phyloP scores from a whole-genome alignment of 2,329 filamentous ascomycete species.

The Trichoderma lentiforme region DNA sequence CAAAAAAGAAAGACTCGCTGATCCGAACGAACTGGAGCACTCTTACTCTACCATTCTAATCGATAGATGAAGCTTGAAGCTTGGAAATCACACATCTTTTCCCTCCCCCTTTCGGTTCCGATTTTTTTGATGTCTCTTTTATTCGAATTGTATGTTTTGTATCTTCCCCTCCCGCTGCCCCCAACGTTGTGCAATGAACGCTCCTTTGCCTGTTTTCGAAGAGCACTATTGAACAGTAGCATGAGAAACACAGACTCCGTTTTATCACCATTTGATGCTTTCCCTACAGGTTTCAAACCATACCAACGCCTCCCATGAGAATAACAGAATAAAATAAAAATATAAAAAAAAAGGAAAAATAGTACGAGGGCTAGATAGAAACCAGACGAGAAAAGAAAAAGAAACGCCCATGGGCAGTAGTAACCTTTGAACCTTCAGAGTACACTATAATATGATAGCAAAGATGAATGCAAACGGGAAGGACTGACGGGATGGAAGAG shows the following conservation, averaged over 20 bases:
- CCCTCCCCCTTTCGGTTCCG: background rate
- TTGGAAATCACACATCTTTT: background rate
- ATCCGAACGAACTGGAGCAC: background rate
- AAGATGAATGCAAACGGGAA: background rate
- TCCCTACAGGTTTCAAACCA: background rate
- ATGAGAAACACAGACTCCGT: background rate
- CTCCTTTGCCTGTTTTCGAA: background rate
- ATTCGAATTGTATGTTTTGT: background rate
- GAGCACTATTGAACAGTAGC: background rate
- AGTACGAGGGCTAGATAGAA: background rate
- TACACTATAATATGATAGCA: background rate
- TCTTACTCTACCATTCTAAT: constrained; percentile 3
- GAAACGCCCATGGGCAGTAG: background rate
- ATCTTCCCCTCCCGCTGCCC: background rate
- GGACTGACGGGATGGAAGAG: background rate
- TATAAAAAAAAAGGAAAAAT: background rate
- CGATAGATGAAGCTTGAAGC: background rate
- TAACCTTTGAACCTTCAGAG: background rate
- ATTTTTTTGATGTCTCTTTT: background rate
- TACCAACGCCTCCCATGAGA: constrained; percentile 12
- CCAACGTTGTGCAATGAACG: background rate
- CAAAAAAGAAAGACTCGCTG: background rate
- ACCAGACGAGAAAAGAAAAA: background rate
- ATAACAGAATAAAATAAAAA: background rate
- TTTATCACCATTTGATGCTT: constrained; percentile 13